Percentiles rank a stretch among this genome's conserved stretches.
These are phyloP conservation scores for Ormosia emarginata DNA, from an alignment of 306 rosid genomes.

Conservation along the genomic window DNA sequence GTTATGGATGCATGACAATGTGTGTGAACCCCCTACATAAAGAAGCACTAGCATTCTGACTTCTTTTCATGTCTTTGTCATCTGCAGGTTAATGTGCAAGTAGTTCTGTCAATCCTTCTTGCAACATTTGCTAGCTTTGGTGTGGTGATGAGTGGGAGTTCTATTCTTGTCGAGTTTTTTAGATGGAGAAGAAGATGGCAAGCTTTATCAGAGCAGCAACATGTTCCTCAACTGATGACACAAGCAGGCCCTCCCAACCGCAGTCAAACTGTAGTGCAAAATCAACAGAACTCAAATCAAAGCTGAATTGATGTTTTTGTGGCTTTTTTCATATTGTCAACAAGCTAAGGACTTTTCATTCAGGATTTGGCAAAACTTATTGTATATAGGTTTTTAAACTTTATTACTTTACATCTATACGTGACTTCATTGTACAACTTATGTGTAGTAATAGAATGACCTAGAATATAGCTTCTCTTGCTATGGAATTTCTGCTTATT, in stretches of 20 bases:
- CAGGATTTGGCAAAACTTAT: constrained; percentile 12
- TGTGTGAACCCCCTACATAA: not conserved
- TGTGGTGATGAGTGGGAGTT: constrained; percentile 86
- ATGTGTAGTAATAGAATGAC: constrained; percentile 25
- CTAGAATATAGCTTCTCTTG: constrained; percentile 26
- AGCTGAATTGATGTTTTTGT: constrained; percentile 13
- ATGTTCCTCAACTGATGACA: constrained; percentile 30
- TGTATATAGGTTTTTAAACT: constrained; percentile 18
- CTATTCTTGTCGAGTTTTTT: constrained; percentile 63
- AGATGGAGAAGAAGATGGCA: constrained; percentile 70
- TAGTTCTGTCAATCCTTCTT: constrained; percentile 77
- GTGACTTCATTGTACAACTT: constrained; percentile 35
- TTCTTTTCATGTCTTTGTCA: not conserved
- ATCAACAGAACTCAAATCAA: constrained; percentile 30
- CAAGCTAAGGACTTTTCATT: constrained; percentile 15
- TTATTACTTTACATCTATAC: not conserved
- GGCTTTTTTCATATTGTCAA: not conserved
- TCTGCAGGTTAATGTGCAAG: constrained; percentile 73
- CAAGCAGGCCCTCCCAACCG: constrained; percentile 18
- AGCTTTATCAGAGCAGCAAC: constrained; percentile 40
- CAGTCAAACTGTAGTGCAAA: constrained; percentile 23
- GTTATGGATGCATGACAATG: not conserved
- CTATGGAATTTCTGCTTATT: not conserved
- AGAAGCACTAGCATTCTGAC: constrained; percentile 1
- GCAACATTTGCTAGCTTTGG: constrained; percentile 95